Percentiles rank a stretch among this genome's conserved stretches.
Evolutionary conservation across 805 yeast species (phyloP).

Genomic region (Wickerhamomyces strasburgensis): DNA sequence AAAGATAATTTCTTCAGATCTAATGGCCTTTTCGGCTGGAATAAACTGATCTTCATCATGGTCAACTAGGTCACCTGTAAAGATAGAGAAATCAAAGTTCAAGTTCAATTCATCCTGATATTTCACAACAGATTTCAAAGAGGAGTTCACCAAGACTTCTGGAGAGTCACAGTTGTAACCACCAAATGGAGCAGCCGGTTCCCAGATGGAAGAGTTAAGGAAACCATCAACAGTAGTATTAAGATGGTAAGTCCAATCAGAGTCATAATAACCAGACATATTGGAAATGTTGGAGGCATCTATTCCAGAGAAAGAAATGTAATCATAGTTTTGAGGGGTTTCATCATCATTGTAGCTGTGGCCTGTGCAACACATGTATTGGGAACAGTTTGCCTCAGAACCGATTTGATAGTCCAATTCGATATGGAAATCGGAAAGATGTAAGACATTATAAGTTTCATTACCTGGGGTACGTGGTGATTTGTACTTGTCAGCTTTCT

Average conservation of each 20-base stretch:
- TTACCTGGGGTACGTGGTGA: not conserved
- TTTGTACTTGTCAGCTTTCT: slow-evolving; percentile 10
- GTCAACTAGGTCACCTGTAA: slow-evolving; percentile 70
- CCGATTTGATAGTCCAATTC: slow-evolving; percentile 49
- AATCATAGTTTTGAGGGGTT: slow-evolving; percentile 22
- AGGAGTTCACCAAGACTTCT: slow-evolving; percentile 49
- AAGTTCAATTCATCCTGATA: slow-evolving; percentile 27
- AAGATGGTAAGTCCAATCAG: slow-evolving; percentile 7
- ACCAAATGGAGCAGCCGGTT: slow-evolving; percentile 59
- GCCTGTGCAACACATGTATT: slow-evolving; percentile 53
- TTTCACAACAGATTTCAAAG: slow-evolving; percentile 38
- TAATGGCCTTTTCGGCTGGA: slow-evolving; percentile 38
- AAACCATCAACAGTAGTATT: slow-evolving; percentile 10
- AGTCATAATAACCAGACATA: not conserved
- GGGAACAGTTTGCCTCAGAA: slow-evolving; percentile 49
- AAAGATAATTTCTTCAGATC: not conserved
- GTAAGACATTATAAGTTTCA: slow-evolving; percentile 47
- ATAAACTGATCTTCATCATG: slow-evolving; percentile 49
- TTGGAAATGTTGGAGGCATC: not conserved
- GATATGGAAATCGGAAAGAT: slow-evolving; percentile 59
- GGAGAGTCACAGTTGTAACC: slow-evolving; percentile 61
- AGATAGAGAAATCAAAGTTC: slow-evolving; percentile 51
- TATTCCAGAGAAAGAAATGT: not conserved
- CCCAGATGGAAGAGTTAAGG: slow-evolving; percentile 27
- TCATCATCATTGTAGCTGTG: slow-evolving; percentile 36